Conservation (phyloP, 2,329 filamentous ascomycete genomes). For the Penicillium hordei region DNA sequence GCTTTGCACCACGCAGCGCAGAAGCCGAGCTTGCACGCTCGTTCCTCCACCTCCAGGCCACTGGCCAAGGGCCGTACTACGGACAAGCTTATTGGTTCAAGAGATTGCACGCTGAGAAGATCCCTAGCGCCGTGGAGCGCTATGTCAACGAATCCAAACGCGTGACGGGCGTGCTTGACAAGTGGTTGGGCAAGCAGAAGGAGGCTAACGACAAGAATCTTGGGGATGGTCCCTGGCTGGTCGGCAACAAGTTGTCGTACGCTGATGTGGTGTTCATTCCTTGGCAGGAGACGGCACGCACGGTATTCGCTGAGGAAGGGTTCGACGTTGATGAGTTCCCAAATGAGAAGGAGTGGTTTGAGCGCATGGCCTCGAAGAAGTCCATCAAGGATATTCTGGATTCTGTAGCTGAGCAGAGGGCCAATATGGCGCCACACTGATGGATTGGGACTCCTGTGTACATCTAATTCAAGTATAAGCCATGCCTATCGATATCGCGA, state of each 20-base stretch:
- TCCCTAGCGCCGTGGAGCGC: conserved; percentile 43
- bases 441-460: not conserved
- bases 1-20: conserved; percentile 33
- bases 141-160: conserved; percentile 47
- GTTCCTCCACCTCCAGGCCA: conserved; percentile 49
- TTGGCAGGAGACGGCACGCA: conserved; percentile 27
- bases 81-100: conserved; percentile 50
- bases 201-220: not conserved
- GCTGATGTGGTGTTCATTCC: conserved; percentile 43
- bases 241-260: conserved; percentile 45
- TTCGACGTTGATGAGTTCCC: conserved; percentile 10
- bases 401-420: not conserved
- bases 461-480: not conserved
- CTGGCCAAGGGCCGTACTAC: conserved; percentile 52
- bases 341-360: conserved; percentile 17
- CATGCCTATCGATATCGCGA: not conserved
- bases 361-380: conserved; percentile 12
- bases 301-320: not conserved
- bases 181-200: conserved; percentile 32
- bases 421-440: not conserved
- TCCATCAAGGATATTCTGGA: conserved; percentile 8
- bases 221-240: conserved; percentile 33
- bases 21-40: conserved; percentile 45
- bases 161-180: conserved; percentile 46
- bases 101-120: conserved; percentile 41